phyloP scores from a whole-genome alignment of 2,329 filamentous ascomycete genomes.

The Aureobasidium sp. region DNA sequence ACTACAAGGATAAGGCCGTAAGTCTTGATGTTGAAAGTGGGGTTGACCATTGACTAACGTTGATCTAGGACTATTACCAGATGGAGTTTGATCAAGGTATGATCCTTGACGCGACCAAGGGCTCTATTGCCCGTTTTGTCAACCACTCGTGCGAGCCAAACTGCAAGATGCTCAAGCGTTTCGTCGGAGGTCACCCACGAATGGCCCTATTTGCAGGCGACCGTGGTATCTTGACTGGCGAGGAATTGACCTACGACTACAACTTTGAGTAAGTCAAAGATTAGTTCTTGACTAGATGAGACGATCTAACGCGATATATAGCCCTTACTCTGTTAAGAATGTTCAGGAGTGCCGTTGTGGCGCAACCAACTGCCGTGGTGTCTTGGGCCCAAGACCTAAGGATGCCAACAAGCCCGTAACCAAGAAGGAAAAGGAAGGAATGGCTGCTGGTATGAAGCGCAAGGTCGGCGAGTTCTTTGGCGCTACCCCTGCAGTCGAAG shows the following conservation, averaged over 20 bases:
- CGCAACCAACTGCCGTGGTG: constrained; percentile 51
- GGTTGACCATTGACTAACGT: neutral
- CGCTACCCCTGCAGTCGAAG: neutral
- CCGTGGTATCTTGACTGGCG: constrained; percentile 81
- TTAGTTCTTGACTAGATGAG: constrained; percentile 11
- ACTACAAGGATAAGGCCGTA: constrained; percentile 91
- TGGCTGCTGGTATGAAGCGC: constrained; percentile 17
- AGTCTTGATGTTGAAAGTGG: constrained; percentile 26
- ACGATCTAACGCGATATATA: constrained; percentile 20
- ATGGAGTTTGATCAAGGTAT: constrained; percentile 99
- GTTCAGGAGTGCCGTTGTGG: constrained; percentile 57
- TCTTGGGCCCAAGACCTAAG: constrained; percentile 51
- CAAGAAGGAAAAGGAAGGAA: constrained; percentile 16
- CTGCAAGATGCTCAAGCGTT: constrained; percentile 94
- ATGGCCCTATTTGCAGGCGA: constrained; percentile 97
- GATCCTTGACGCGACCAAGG: constrained; percentile 94
- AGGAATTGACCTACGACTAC: constrained; percentile 93
- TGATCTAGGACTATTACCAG: constrained; percentile 78
- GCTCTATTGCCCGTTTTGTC: constrained; percentile 93
- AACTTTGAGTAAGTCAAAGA: constrained; percentile 58
- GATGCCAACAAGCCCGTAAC: constrained; percentile 33
- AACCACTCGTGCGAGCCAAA: constrained; percentile 97
- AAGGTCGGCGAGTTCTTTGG: constrained; percentile 10
- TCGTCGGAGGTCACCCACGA: constrained; percentile 82
- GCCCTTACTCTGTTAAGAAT: constrained; percentile 54